Conservation (phyloP, 768 basidiomycete genomes). For the Mycena alexandri region DNA sequence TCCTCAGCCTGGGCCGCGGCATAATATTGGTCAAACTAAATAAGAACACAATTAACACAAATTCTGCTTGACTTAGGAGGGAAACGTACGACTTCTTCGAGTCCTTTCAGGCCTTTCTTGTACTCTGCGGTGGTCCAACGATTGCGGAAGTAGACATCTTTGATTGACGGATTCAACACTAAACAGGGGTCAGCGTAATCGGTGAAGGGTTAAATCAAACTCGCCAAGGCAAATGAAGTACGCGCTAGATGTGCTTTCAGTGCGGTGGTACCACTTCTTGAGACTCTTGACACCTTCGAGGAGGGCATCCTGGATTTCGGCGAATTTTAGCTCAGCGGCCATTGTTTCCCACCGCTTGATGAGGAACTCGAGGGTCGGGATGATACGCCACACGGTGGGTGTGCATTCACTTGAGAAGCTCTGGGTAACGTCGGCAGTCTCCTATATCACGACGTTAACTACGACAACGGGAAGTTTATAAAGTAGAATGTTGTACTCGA, state of each 20-base stretch:
- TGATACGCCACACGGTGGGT: too few species aligned
- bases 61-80: too few species aligned
- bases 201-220: neutral
- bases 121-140: neutral
- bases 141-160: constrained; percentile 1
- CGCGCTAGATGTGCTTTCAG: neutral
- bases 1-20: too few species aligned
- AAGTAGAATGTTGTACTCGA: too few species aligned
- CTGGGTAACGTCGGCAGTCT: too few species aligned
- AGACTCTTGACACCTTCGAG: neutral
- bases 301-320: neutral
- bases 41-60: too few species aligned
- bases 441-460: too few species aligned
- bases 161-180: constrained; percentile 1
- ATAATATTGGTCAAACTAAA: too few species aligned
- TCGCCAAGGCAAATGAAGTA: neutral
- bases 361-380: neutral
- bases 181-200: neutral
- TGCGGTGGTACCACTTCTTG: neutral
- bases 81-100: neutral
- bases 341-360: constrained; percentile 6
- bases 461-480: too few species aligned
- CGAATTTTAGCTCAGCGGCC: neutral
- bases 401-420: too few species aligned
- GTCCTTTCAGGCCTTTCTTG: neutral